A percentile compares a stretch with the other conserved stretches of the same genome.
Conservation (phyloP, 306 rosid species). For the Luffa aegyptiaca region DNA sequence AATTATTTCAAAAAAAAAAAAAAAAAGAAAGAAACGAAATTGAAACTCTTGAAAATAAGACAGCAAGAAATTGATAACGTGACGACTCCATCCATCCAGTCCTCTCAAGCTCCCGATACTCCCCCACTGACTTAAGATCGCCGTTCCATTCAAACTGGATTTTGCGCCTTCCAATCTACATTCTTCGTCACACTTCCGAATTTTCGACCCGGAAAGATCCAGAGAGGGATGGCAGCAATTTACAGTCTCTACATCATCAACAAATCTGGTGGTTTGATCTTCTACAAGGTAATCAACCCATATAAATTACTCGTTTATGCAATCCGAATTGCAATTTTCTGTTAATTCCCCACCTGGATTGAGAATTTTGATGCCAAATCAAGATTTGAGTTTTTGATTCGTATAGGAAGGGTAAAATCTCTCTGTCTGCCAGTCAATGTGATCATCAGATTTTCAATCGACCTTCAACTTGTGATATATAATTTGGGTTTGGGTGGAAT, state of each 20-base stretch:
- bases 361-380: not conserved
- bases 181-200: not conserved
- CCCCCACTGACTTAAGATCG: not conserved
- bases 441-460: not conserved
- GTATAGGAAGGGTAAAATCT: not conserved
- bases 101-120: not conserved
- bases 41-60: too few species aligned
- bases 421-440: not conserved
- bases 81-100: not conserved
- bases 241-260: slow-evolving; percentile 88
- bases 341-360: not conserved
- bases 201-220: not conserved
- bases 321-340: not conserved
- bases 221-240: slow-evolving; percentile 63
- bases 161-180: not conserved
- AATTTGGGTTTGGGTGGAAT: not conserved
- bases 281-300: slow-evolving; percentile 50
- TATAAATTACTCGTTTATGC: not conserved
- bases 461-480: not conserved
- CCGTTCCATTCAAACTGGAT: not conserved
- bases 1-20: too few species aligned
- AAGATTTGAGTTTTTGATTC: not conserved
- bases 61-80: too few species aligned
- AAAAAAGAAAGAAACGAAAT: too few species aligned
- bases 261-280: slow-evolving; percentile 91